Conservation (phyloP, 192 early-diverging fungal genomes). For the Gigaspora rosea region DNA sequence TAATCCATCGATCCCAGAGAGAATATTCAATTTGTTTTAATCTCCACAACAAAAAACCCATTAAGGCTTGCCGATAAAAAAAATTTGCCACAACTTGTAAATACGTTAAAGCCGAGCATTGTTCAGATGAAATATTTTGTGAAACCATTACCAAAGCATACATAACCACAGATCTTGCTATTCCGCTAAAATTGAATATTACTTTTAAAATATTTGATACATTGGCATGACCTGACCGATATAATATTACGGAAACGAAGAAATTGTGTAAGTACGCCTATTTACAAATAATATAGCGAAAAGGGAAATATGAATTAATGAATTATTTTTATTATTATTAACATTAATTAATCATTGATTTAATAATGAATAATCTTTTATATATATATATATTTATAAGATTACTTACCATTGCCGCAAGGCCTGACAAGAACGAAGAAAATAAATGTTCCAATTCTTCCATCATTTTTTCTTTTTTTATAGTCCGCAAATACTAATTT, state of each 20-base stretch:
- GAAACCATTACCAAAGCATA: not conserved
- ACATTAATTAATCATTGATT: not conserved
- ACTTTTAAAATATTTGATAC: slow-evolving; percentile 23
- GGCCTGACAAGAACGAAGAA: not conserved
- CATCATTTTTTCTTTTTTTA: not conserved
- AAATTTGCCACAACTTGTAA: not conserved
- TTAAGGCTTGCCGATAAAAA: slow-evolving; percentile 17
- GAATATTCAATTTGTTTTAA: slow-evolving; percentile 28
- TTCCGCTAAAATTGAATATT: slow-evolving; percentile 24
- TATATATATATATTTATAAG: not conserved
- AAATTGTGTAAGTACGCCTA: slow-evolving; percentile 20
- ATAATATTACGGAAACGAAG: slow-evolving; percentile 16
- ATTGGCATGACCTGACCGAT: not conserved
- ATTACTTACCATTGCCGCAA: slow-evolving; percentile 1
- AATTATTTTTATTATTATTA: not conserved
- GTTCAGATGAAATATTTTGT: not conserved
- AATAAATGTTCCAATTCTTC: not conserved
- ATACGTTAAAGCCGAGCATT: not conserved
- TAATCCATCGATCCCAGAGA: slow-evolving; percentile 15
- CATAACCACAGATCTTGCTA: not conserved
- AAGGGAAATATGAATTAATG: too few relatives aligned
- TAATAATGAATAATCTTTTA: not conserved
- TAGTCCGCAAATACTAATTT: too few relatives aligned
- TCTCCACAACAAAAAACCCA: slow-evolving; percentile 27
- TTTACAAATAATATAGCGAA: not conserved